phyloP scores from a whole-genome alignment of 495 filamentous ascomycete species.

The Hypoxylon subgilvum region DNA sequence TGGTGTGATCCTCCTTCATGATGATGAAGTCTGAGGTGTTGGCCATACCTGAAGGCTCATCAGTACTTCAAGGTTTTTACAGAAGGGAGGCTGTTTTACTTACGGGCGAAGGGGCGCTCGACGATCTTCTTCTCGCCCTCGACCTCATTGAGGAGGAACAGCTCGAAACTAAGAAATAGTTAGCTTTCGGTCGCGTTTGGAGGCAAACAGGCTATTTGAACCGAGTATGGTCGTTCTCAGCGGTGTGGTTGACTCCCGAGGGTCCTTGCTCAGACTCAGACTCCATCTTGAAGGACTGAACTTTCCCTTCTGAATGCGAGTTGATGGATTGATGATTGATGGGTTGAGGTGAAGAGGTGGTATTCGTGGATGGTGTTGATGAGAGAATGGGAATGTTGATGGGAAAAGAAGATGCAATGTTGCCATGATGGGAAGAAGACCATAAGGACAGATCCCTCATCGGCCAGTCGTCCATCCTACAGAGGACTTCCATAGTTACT shows the following conservation, averaged over 20 bases:
- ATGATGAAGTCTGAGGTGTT: conserved; percentile 88
- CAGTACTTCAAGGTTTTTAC: neutral
- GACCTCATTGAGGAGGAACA: conserved; percentile 72
- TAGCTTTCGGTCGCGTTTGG: conserved; percentile 17
- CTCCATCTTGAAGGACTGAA: conserved; percentile 1
- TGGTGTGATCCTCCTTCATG: conserved; percentile 95
- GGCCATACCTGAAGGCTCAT: conserved; percentile 68
- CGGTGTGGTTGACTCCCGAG: neutral
- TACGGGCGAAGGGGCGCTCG: conserved; percentile 83
- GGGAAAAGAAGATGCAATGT: no score
- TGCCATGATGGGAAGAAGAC: no score
- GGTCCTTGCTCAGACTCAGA: no score
- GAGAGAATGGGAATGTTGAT: no score
- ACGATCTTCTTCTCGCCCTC: conserved; percentile 93
- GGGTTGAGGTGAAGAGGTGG: no score
- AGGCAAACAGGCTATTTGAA: conserved; percentile 4
- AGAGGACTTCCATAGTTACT: no score
- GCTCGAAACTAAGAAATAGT: conserved; percentile 73
- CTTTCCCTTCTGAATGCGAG: no score
- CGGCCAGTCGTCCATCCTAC: no score
- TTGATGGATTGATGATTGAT: no score
- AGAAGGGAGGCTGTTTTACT: conserved; percentile 43
- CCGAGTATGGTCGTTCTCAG: neutral
- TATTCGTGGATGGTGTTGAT: no score
- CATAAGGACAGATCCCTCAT: no score